A percentile compares a stretch with the other conserved stretches of the same genome.
Evolutionary conservation across 306 rosid species (phyloP).

Genomic region (Cicer bijugum): DNA sequence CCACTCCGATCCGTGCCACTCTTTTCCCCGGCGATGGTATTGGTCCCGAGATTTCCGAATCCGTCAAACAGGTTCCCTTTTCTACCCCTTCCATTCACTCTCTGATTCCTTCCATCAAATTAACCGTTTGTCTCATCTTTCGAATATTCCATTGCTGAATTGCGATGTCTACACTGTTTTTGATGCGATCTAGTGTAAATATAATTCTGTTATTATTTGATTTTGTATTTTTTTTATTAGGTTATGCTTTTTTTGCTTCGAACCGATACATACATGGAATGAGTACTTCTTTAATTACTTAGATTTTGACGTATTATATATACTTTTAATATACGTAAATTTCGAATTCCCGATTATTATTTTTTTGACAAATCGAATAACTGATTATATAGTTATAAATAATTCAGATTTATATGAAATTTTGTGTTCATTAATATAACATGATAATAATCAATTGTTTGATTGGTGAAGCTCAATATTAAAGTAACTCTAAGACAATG

Average conservation of each 20-base stretch:
- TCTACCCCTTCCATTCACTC: not conserved
- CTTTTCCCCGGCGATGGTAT: slow-evolving; percentile 99
- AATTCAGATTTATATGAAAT: too few species aligned
- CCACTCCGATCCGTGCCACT: slow-evolving; percentile 82
- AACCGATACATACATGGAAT: not conserved
- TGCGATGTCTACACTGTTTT: not conserved
- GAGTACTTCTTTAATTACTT: too few species aligned
- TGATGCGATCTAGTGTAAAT: not conserved
- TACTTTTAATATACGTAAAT: too few species aligned
- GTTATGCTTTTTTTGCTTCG: not conserved
- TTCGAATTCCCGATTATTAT: too few species aligned
- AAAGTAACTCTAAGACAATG: not conserved
- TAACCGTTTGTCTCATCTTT: too few species aligned
- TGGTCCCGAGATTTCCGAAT: slow-evolving; percentile 94
- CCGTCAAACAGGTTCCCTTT: slow-evolving; percentile 78
- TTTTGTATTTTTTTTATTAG: not conserved
- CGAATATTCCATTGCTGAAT: not conserved
- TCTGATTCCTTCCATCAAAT: too few species aligned
- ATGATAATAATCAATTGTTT: too few species aligned
- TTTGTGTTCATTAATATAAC: too few species aligned
- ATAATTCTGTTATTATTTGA: not conserved
- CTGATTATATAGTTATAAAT: too few species aligned
- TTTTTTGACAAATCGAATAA: too few species aligned
- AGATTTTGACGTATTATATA: too few species aligned
- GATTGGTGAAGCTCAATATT: too few species aligned